phyloP scores from a whole-genome alignment of 768 basidiomycete species.

The Mycena galopus region DNA sequence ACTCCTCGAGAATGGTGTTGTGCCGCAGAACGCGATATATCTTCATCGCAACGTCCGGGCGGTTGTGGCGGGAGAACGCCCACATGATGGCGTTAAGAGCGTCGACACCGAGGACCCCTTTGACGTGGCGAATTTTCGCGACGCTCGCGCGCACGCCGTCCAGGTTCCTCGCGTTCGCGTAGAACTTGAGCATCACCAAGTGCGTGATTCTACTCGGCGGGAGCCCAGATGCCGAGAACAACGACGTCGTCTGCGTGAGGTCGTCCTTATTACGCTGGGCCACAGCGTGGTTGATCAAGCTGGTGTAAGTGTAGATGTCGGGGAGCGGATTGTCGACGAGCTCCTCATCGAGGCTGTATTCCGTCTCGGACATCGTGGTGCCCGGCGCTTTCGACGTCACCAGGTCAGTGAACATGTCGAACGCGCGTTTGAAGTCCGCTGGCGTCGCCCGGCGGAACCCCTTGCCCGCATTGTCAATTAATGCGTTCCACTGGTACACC shows the following conservation, averaged over 20 bases:
- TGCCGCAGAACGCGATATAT: constrained; percentile 77
- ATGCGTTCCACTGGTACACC: constrained; percentile 82
- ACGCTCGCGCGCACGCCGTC: constrained; percentile 69
- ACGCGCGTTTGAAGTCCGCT: constrained; percentile 70
- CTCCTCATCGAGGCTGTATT: constrained; percentile 31
- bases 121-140: constrained; percentile 60
- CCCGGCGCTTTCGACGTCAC: constrained; percentile 60
- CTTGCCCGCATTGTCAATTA: constrained; percentile 76
- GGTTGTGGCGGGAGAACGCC: constrained; percentile 70
- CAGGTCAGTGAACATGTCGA: constrained; percentile 75
- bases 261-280: constrained; percentile 58
- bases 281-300: constrained; percentile 73
- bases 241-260: constrained; percentile 64
- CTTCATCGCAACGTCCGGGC: constrained; percentile 66
- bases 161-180: constrained; percentile 60
- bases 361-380: constrained; percentile 40
- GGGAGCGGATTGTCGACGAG: constrained; percentile 50
- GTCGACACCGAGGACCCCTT: constrained; percentile 67
- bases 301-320: constrained; percentile 79
- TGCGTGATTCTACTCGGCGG: constrained; percentile 73
- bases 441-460: constrained; percentile 71
- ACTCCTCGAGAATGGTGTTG: constrained; percentile 56
- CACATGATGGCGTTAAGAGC: constrained; percentile 79
- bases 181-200: constrained; percentile 70
- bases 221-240: constrained; percentile 68